Base-by-base conservation (phyloP, 164 flowering plant genomes). In the Chloranthus sessilifolius region DNA sequence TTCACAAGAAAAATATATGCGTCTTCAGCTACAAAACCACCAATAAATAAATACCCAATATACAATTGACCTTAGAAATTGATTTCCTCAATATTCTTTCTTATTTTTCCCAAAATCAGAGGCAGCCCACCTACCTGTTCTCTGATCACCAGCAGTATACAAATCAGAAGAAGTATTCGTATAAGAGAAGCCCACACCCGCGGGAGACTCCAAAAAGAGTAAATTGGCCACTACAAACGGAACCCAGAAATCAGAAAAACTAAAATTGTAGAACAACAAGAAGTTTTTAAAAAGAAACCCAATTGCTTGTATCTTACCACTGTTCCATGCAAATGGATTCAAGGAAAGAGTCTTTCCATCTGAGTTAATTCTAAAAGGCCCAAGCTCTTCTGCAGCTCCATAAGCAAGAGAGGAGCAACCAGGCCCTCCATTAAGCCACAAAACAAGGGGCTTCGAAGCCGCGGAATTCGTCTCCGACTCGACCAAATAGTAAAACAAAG, bases 371-470 rank as follows among this genome's bases (percentile, higher is more conserved):
- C 68, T 83, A 39, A 92, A 85, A 43, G 96, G 96, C 3, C 98
- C 98, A 47, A 92, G 62, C 60, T 92, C 98, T 66, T 88, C 98
- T 20, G 87, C 70, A 12, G 95, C 86, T 31, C 96, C 98, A 70
- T 80, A 92, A 20, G 88, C 98, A 44, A 92, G 71, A 38, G 96
- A 92, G 14, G 96, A 88, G 62, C 98, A 92, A 34, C 98, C 98
- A 45, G 96, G 98, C 19, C 98, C 98, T 17, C 98, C 98, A 69
- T 82, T 92, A 41, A 92, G 88, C 98, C 98, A 92, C 71, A 92
- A 43, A 7, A 92, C 75, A 0, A 92, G 87, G 14, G 96, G 96
- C 50, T 78, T 80, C 12, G 85, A 67, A 14, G 88, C 67, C 9
- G 14, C 45, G 7, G 77, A 70, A 43, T 47, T 60, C n/a, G 61